Base-by-base conservation (phyloP, 2,329 filamentous ascomycete genomes). In the Pochonia chlamydosporia region DNA sequence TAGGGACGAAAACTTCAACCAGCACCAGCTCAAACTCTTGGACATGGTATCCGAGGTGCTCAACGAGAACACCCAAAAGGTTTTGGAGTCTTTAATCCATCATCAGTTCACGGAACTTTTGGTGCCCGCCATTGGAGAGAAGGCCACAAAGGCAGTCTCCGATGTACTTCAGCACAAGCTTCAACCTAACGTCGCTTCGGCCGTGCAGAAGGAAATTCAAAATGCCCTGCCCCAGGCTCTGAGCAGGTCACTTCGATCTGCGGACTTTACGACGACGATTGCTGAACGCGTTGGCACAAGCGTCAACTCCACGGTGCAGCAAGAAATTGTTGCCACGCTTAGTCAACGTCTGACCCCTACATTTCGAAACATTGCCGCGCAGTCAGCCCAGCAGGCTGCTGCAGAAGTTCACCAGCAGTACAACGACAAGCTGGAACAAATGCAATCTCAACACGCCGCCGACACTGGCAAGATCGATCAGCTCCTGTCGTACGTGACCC, bases 91-190 rank as follows among this genome's bases (percentile, higher is more conserved):
- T 51, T 87, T 95, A 55, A 84, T 96, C 43, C 79, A 81, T 40
- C 77, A 82, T 41, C 86, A 87, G 63, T 88, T 96, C 54, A 79
- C 88, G 51, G 76, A 82, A 47, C 76, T 82, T 13, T 81, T 96
- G 39, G 73, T 96, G 44, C 92, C 93, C 10, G 75, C 83, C 26
- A 72, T 97, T 48, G 78, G 82, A 35, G 77, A 83, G 44, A 74
- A 84, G 36, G 82, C 87, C 13, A 75, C 80, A 39, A 79, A 81
- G 51, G 78, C 84, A 4, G 75, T 96, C 24, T 79, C 85, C 46
- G 84, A 86, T 52, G 82, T 88, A 61, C 73, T 97, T 21, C 77
- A 81, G 47, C 75, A 79, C 53, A 81, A 82, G 51, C 69, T 96
- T 47, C 78, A 80, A 54, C 75, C 81, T 42, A 77, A 85, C 44